These are phyloP conservation scores for Backusella luteola DNA, from an alignment of 192 early-diverging fungal genomes.

Conservation along the genomic window DNA sequence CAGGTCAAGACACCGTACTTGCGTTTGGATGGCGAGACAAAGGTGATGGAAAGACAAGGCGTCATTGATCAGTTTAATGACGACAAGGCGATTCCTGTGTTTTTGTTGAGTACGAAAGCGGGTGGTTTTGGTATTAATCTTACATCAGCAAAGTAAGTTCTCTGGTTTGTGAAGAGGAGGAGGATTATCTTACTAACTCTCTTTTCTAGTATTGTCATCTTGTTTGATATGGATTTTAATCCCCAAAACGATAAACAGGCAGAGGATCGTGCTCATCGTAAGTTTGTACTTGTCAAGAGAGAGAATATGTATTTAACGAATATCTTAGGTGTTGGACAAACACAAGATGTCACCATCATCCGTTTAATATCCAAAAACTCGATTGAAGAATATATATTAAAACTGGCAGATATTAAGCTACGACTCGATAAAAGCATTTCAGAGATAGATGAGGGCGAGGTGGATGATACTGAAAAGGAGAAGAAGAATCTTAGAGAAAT, in stretches of 20 bases:
- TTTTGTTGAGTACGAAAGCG: constrained; percentile 76
- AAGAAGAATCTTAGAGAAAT: neutral
- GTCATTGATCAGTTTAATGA: constrained; percentile 82
- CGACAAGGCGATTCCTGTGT: constrained; percentile 48
- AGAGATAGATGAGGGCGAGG: constrained; percentile 17
- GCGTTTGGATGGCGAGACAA: constrained; percentile 69
- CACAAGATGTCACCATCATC: constrained; percentile 73
- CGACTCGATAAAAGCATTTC: constrained; percentile 53
- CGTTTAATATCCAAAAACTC: constrained; percentile 65
- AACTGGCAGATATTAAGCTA: constrained; percentile 58
- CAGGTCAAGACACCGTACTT: constrained; percentile 49
- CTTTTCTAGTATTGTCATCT: constrained; percentile 57
- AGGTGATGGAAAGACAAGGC: constrained; percentile 65
- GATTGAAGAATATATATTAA: constrained; percentile 71
- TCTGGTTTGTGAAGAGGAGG: neutral
- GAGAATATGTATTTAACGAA: too few relatives aligned
- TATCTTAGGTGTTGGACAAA: constrained; percentile 72
- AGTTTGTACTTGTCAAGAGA: neutral
- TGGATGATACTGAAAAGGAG: neutral
- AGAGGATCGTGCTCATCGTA: constrained; percentile 83
- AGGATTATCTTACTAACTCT: neutral
- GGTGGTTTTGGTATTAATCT: constrained; percentile 84
- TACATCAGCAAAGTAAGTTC: constrained; percentile 61
- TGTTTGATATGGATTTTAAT: constrained; percentile 81
- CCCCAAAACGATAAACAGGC: constrained; percentile 86